phyloP scores from a whole-genome alignment of 495 filamentous ascomycete species.

The Lentithecium fluviatile region DNA sequence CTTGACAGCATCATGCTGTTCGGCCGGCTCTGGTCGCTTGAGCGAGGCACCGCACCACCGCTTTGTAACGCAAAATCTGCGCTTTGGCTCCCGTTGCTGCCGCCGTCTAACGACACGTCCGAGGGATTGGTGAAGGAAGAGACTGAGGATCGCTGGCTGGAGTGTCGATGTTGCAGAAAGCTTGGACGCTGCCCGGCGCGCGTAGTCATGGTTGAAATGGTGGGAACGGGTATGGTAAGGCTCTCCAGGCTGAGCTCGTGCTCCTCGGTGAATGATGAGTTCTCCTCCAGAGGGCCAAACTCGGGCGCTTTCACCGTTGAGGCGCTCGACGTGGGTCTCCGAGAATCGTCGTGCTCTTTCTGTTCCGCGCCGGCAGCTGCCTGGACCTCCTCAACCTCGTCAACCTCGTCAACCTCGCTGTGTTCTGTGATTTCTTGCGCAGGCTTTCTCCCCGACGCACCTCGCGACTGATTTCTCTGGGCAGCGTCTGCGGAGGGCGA shows the following conservation, averaged over 20 bases:
- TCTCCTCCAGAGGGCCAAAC: constrained; percentile 21
- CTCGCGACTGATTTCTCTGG: constrained; percentile 37
- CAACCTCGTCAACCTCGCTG: constrained; percentile 35
- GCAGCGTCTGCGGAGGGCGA: constrained; percentile 45
- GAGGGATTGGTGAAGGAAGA: constrained; percentile 69
- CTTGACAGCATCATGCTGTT: constrained; percentile 62
- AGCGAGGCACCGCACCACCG: constrained; percentile 66
- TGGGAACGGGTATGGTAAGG: constrained; percentile 22
- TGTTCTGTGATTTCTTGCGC: not conserved
- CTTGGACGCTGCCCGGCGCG: constrained; percentile 58
- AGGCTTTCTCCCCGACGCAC: constrained; percentile 7
- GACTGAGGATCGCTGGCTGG: constrained; percentile 73
- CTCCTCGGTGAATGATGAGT: constrained; percentile 28
- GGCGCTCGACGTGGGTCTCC: constrained; percentile 37
- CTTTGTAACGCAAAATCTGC: constrained; percentile 84
- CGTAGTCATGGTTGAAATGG: constrained; percentile 10
- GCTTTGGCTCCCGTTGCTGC: constrained; percentile 71
- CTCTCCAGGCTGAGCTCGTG: constrained; percentile 34
- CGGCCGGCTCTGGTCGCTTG: constrained; percentile 48
- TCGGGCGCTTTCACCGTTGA: constrained; percentile 37
- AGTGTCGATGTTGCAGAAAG: constrained; percentile 69
- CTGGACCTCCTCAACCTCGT: constrained; percentile 38
- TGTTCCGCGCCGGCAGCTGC: constrained; percentile 23
- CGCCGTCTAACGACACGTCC: constrained; percentile 53
- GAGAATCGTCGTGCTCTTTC: constrained; percentile 13